Base-by-base conservation (phyloP, 345 rosid species). In the Populus deltoides region DNA sequence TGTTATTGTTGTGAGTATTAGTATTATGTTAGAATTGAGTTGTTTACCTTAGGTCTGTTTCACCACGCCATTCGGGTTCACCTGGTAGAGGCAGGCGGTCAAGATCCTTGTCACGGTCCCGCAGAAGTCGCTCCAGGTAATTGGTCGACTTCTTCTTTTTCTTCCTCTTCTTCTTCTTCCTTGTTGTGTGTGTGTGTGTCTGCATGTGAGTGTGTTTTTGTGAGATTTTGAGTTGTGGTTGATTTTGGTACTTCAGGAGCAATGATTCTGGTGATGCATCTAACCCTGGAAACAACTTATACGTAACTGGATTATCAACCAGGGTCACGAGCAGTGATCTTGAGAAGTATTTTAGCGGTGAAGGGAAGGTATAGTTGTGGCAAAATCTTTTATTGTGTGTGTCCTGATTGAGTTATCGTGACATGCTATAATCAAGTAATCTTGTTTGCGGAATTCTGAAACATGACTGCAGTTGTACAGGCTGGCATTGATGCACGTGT, bases 261-360 rank as follows among this genome's bases (percentile, higher is more conserved):
- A 85, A 83, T 31, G 88, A 84, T 7, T 83, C 86, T 69, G 78
- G 9, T 61, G 87, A 68, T 62, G 88, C 85, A 45, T 9, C 45
- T 33, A 90, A 90, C 80, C 91, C 92, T 1, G 90, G 94, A 67
- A 89, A 89, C 80, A 90, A 88, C 83, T 80, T 89, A 84, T 90
- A 90, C 70, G 90, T 90, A 17, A 90, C 92, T 8, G 94, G 94
- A 49, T 82, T 89, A 72, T 89, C 92, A 45, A 86, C 92, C 11
- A 85, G 92, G 82, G 83, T 87, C 53, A 86, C 84, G 12, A 22
- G 65, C 16, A 71, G 67, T 72, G 94, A 89, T 71, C 81, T 90
- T 55, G 91, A 89, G 84, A 89, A 88, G 78, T 88, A 29, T 76
- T 90, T 90, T 78, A 61, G 77, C 81, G 77, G 78, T 45, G 91